Evolutionary conservation across 2,329 filamentous ascomycete genomes (phyloP).

Genomic region (Apiospora marii): DNA sequence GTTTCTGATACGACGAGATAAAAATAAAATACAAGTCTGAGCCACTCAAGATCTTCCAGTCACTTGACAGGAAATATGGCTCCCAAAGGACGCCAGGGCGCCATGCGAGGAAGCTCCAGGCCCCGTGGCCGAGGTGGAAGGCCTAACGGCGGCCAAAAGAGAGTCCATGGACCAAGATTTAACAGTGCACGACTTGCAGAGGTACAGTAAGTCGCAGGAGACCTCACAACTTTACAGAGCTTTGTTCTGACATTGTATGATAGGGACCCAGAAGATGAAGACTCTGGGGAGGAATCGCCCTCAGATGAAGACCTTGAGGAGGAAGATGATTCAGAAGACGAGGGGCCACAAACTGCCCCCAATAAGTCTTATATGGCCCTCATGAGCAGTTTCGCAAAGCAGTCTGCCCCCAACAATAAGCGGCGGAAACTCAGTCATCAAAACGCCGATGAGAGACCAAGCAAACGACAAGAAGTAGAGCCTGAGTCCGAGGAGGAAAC

Average conservation of each 20-base stretch:
- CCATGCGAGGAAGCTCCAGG: conserved; percentile 2
- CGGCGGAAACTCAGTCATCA: conserved; percentile 62
- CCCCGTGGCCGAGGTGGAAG: conserved; percentile 37
- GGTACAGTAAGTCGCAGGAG: conserved; percentile 47
- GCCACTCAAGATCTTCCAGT: not conserved
- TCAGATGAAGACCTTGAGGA: conserved; percentile 53
- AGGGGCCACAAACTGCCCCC: conserved; percentile 43
- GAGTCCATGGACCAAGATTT: conserved; percentile 49
- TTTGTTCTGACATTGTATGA: conserved; percentile 1
- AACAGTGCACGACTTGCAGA: conserved; percentile 55
- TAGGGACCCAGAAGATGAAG: conserved; percentile 44
- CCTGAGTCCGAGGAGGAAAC: conserved; percentile 34
- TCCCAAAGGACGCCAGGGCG: conserved; percentile 20
- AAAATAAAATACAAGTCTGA: not conserved
- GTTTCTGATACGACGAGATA: not conserved
- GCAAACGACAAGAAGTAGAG: conserved; percentile 11
- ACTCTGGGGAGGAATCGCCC: conserved; percentile 47
- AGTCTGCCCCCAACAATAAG: conserved; percentile 57
- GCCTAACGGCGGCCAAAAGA: conserved; percentile 32
- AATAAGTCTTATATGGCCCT: conserved; percentile 64
- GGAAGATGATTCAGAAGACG: conserved; percentile 55
- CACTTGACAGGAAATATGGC: conserved; percentile 18
- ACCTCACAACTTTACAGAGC: not conserved
- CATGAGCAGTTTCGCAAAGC: conserved; percentile 63
- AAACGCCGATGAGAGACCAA: conserved; percentile 34